Evolutionary conservation across 2,329 filamentous ascomycete species (phyloP).

Genomic region (Talaromyces marneffei): DNA sequence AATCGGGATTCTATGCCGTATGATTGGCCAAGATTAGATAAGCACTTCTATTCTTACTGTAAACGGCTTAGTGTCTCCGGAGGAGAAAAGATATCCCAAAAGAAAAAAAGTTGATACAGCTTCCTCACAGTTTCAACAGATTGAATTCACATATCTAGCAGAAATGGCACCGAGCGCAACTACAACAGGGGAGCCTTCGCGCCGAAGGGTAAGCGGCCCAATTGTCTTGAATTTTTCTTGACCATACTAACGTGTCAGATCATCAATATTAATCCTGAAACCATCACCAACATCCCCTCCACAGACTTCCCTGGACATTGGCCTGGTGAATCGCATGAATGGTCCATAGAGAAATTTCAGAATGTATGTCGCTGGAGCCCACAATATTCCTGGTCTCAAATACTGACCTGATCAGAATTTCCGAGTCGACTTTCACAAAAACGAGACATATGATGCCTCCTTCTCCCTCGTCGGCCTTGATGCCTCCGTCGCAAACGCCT

Average conservation of each 20-base stretch:
- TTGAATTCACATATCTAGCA: background rate
- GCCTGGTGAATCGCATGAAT: constrained; percentile 78
- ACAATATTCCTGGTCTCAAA: too few relatives aligned
- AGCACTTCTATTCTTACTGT: background rate
- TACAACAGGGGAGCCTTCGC: constrained; percentile 39
- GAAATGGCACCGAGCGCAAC: constrained; percentile 40
- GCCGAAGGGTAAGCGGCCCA: constrained; percentile 34
- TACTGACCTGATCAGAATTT: constrained; percentile 50
- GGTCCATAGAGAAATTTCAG: constrained; percentile 68
- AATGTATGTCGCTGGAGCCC: constrained; percentile 35
- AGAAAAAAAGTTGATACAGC: constrained; percentile 13
- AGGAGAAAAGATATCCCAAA: constrained; percentile 6
- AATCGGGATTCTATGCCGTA: constrained; percentile 1
- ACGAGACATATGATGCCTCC: constrained; percentile 67
- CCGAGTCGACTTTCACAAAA: constrained; percentile 75
- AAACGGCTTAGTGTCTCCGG: constrained; percentile 4
- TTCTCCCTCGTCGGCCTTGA: constrained; percentile 93
- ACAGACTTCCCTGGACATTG: constrained; percentile 90
- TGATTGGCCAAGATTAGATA: constrained; percentile 4
- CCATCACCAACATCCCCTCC: constrained; percentile 79
- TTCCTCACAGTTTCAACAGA: background rate
- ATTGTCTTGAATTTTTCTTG: background rate
- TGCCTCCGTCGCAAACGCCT: constrained; percentile 90
- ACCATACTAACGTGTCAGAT: constrained; percentile 49
- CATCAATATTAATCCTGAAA: constrained; percentile 82